phyloP scores from a whole-genome alignment of 2,329 filamentous ascomycete species.

The Aspergillus uvarum region DNA sequence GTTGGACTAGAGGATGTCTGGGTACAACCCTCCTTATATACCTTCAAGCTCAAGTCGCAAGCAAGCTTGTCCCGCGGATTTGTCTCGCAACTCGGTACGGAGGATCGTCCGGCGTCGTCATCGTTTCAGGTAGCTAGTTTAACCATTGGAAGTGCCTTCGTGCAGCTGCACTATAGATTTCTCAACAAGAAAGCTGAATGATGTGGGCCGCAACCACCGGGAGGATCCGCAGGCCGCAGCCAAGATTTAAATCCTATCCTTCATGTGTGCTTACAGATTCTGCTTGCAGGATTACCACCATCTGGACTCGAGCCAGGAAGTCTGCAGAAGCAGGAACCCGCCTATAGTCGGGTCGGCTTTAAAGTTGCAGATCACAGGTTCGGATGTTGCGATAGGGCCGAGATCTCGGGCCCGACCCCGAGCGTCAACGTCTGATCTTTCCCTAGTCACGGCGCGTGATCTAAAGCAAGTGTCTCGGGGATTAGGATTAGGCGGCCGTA shows the following conservation, averaged over 20 bases:
- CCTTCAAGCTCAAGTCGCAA: neutral
- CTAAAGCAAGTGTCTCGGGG: neutral
- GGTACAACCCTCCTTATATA: neutral
- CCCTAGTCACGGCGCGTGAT: neutral
- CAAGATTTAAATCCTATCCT: neutral
- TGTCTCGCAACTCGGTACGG: neutral
- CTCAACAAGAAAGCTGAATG: neutral
- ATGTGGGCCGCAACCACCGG: neutral
- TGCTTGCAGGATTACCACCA: neutral
- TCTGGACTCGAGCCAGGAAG: neutral
- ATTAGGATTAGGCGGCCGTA: neutral
- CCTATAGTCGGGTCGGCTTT: neutral
- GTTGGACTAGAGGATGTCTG: neutral
- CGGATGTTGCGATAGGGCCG: neutral
- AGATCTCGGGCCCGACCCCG: conserved; percentile 1
- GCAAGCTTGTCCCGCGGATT: neutral
- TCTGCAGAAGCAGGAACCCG: neutral
- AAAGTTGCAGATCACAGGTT: neutral
- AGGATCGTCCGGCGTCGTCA: neutral
- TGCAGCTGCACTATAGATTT: neutral
- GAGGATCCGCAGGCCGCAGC: neutral
- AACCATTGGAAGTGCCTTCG: no score
- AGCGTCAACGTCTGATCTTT: neutral
- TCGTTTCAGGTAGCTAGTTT: neutral
- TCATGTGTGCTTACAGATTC: neutral